Percentiles rank a stretch among this genome's conserved stretches.
phyloP scores from a whole-genome alignment of 345 rosid genomes.

The Viola odorata region DNA sequence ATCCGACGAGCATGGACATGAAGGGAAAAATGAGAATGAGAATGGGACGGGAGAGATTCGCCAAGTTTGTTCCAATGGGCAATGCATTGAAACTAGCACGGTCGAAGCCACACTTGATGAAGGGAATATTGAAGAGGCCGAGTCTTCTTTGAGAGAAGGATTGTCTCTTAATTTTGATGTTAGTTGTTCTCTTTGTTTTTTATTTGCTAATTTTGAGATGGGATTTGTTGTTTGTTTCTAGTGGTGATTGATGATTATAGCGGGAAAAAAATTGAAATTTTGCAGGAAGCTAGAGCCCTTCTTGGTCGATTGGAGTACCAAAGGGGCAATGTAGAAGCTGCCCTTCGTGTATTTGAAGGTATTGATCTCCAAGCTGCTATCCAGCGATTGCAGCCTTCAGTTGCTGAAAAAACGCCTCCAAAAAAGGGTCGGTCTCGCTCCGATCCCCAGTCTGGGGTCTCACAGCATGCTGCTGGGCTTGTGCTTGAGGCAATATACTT shows the following conservation, averaged over 20 bases:
- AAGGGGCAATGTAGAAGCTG: constrained; percentile 88
- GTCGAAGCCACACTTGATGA: constrained; percentile 89
- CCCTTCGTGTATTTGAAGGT: constrained; percentile 89
- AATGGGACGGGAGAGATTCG: constrained; percentile 7
- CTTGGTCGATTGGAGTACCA: constrained; percentile 91
- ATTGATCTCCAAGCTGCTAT: constrained; percentile 89
- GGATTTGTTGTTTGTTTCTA: not conserved
- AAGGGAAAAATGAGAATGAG: not conserved
- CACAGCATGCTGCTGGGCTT: constrained; percentile 81
- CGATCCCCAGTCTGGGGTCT: constrained; percentile 41
- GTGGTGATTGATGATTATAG: constrained; percentile 9
- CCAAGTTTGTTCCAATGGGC: constrained; percentile 69
- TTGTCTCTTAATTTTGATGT: constrained; percentile 85
- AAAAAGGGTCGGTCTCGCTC: constrained; percentile 47
- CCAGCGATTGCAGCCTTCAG: constrained; percentile 55
- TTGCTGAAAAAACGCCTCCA: constrained; percentile 44
- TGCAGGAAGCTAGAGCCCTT: constrained; percentile 93
- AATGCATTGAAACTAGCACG: constrained; percentile 52
- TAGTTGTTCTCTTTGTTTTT: not conserved
- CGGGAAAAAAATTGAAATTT: constrained; percentile 4
- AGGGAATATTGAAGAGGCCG: constrained; percentile 90
- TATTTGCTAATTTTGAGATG: not conserved
- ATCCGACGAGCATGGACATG: not conserved
- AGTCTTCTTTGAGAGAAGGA: constrained; percentile 85
- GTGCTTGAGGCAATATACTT: constrained; percentile 86